Evolutionary conservation across 2,329 filamentous ascomycete genomes (phyloP).

Genomic region (Cyphellophora attinorum): DNA sequence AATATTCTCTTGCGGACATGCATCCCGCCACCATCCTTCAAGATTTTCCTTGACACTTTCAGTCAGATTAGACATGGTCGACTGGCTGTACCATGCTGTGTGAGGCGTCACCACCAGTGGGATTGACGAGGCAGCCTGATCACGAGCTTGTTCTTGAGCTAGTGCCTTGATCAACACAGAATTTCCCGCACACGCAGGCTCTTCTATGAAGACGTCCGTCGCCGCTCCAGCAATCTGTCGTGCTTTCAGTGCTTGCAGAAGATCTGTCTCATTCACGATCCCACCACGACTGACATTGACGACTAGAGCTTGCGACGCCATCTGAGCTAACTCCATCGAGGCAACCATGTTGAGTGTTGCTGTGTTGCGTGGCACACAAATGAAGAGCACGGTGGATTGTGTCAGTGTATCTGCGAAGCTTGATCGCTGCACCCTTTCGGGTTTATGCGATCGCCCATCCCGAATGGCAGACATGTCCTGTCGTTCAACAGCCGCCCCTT

Average conservation of each 20-base stretch:
- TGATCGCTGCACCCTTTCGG: too few relatives aligned
- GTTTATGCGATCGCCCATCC: too few relatives aligned
- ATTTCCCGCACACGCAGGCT: conserved; percentile 34
- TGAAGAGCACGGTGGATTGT: conserved; percentile 22
- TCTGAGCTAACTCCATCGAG: conserved; percentile 31
- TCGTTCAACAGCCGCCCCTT: conserved; percentile 20
- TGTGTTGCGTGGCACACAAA: conserved; percentile 22
- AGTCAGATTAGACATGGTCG: too few relatives aligned
- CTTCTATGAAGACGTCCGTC: conserved; percentile 42
- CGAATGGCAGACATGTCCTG: too few relatives aligned
- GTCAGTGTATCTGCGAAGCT: conserved; percentile 23
- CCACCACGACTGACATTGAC: conserved; percentile 43
- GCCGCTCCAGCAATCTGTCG: conserved; percentile 38
- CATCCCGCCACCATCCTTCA: too few relatives aligned
- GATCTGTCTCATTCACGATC: conserved; percentile 40
- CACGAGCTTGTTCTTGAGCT: conserved; percentile 32
- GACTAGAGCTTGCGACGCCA: conserved; percentile 35
- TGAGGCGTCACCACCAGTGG: too few relatives aligned
- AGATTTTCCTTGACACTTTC: too few relatives aligned
- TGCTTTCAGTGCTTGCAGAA: conserved; percentile 36
- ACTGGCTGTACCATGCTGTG: too few relatives aligned
- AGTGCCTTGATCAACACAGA: conserved; percentile 32
- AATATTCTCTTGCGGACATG: too few relatives aligned
- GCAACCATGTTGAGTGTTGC: conserved; percentile 26
- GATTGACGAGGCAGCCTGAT: too few relatives aligned